A percentile compares a stretch with the other conserved stretches of the same genome.
These are phyloP conservation scores for Ganoderma sinense DNA, from an alignment of 1,284 basidiomycete species.

Conservation along the genomic window DNA sequence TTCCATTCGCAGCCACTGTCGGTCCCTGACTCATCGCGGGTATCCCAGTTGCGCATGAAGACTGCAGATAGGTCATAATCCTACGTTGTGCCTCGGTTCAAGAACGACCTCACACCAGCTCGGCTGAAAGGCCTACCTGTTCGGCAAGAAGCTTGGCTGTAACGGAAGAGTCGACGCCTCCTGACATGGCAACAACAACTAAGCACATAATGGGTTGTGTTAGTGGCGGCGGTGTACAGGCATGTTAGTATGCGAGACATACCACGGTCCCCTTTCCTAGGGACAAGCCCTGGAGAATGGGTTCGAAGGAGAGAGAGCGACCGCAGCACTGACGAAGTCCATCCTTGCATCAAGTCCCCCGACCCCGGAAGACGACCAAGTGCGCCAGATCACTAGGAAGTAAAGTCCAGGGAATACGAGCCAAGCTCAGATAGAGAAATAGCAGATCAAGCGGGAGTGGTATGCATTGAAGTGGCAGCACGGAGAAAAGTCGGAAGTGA, in stretches of 20 bases:
- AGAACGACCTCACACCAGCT: not conserved
- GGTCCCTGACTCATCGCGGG: slow-evolving; percentile 71
- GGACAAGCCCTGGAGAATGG: slow-evolving; percentile 28
- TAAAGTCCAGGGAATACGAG: not conserved
- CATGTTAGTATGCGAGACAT: not conserved
- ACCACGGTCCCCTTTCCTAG: slow-evolving; percentile 38
- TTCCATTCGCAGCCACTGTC: slow-evolving; percentile 94
- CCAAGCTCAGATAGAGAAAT: not conserved
- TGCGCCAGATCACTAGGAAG: not conserved
- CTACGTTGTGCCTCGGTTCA: slow-evolving; percentile 42
- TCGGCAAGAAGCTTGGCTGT: slow-evolving; percentile 78
- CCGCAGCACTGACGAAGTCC: slow-evolving; percentile 31
- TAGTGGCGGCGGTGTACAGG: not conserved
- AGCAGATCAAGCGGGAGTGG: not conserved
- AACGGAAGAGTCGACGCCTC: slow-evolving; percentile 95
- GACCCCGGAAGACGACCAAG: not conserved
- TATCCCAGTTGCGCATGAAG: slow-evolving; percentile 98
- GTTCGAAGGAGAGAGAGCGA: slow-evolving; percentile 32
- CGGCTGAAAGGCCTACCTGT: slow-evolving; percentile 49
- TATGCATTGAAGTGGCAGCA: not conserved
- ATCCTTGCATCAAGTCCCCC: slow-evolving; percentile 32
- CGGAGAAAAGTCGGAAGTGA: not conserved
- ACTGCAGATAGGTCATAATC: slow-evolving; percentile 87
- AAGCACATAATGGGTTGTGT: not conserved
- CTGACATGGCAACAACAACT: slow-evolving; percentile 95